Evolutionary conservation across 139 green algal genomes (phyloP).

Genomic region (Chlorella sp.): DNA sequence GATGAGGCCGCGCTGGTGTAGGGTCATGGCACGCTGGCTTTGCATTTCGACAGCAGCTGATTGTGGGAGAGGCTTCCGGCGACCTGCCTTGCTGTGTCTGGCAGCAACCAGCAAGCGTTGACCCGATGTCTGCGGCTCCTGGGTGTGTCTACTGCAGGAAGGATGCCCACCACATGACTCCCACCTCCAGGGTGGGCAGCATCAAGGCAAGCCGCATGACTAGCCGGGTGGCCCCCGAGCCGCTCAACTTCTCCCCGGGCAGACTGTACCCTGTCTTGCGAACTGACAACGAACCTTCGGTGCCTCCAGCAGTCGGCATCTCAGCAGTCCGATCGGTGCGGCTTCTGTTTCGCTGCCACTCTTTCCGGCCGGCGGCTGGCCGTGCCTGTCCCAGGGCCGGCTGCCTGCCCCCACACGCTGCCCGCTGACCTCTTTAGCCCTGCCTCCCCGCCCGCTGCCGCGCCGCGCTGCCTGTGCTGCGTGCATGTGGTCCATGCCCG

Average conservation of each 20-base stretch:
- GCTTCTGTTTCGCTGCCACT: background rate
- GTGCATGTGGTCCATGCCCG: background rate
- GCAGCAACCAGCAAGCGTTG: background rate
- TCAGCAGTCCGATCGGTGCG: background rate
- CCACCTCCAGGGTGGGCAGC: background rate
- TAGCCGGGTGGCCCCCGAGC: background rate
- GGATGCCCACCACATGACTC: background rate
- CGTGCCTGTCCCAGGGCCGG: no score
- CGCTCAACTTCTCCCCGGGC: no score
- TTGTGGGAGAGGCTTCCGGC: no score
- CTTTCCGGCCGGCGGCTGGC: background rate
- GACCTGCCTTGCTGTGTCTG: background rate
- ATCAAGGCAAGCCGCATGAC: slow-evolving; percentile 19
- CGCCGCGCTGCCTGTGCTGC: background rate
- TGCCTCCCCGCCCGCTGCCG: background rate
- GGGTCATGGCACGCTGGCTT: no score
- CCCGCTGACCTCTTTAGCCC: background rate
- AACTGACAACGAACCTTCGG: background rate
- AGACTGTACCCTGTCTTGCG: background rate
- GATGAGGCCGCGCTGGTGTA: no score
- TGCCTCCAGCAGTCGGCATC: background rate
- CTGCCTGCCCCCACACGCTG: background rate
- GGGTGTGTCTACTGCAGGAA: background rate
- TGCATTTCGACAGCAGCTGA: no score
- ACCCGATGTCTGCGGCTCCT: background rate